Evolutionary conservation across 2,329 filamentous ascomycete species (phyloP), one percentile per base, ranked within the genome.

Genomic region (Elsinoe fawcettii): DNA sequence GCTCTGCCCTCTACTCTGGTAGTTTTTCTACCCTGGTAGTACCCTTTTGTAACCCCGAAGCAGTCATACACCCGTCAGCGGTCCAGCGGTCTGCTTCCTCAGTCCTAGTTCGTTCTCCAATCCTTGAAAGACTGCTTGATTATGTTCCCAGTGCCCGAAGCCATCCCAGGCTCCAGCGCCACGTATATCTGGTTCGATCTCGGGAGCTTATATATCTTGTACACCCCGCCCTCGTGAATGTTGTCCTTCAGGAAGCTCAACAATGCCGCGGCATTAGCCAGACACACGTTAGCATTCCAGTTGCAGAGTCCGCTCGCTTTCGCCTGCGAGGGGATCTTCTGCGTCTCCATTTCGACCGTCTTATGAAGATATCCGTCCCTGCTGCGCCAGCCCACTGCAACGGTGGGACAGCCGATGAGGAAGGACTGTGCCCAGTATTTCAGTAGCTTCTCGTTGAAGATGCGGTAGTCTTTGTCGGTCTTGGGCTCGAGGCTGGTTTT

Each of bases 381-480:
- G 32, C 81, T 85, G 49, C 93, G 84, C 69, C 93, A 96, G 0
- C 93, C 93, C 27, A 99, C 87, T 46, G 96, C 83, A 62, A 99
- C 89, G 63, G 86, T 93, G 0, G 90, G 90, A n/a, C 18, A 51
- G 57, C 59, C 92, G 1, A 99, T 84, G 2, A 99, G 78, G 67
- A 96, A 99, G 0, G 88, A 95, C 71, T 97, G 93, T 12, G 92
- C 89, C 93, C 93, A 99, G 73, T 92, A 96, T 67, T 95, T 95
- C 27, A 69, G 65, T 72, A 97, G 79, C 70, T 97, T 97, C 51
- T 88, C 82, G 71, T 96, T 88, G 68, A 92, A 96, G 61, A 84
- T 86, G 18, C 85, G 72, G 66, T 83, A 78, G 65, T 93, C 88
- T 47, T 82, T 79, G 1, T 85, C 79, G 60, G 80, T 80, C 54